These are phyloP conservation scores for Chondrus crispus DNA, from an alignment of 23 red algal genomes.

Conservation along the genomic window DNA sequence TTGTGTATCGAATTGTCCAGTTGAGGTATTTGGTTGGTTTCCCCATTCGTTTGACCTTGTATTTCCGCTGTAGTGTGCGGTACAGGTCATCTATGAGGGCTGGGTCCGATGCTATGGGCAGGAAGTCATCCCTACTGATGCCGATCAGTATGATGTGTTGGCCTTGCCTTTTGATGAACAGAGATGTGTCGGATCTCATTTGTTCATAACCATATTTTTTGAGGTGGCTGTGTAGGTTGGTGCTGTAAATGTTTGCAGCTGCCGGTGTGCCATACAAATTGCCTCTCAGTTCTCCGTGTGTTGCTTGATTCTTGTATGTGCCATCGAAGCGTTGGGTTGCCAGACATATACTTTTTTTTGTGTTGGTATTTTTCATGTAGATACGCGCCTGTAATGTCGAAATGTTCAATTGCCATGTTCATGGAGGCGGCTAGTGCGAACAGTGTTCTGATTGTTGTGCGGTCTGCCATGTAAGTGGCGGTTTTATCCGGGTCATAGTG, in stretches of 20 bases:
- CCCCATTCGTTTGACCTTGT: background rate
- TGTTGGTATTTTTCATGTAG: background rate
- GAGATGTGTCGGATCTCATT: background rate
- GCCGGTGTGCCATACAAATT: constrained; percentile 11
- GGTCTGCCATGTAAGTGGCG: background rate
- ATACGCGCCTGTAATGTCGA: constrained; percentile 13
- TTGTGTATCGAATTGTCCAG: background rate
- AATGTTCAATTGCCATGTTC: background rate
- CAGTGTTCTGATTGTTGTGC: background rate
- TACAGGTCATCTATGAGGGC: background rate
- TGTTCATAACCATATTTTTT: background rate
- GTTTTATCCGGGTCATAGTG: background rate
- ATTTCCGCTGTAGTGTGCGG: background rate
- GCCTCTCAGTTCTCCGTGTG: background rate
- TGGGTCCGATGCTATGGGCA: background rate
- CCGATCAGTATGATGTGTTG: background rate
- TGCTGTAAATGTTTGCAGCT: background rate
- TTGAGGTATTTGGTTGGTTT: background rate
- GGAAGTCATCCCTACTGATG: background rate
- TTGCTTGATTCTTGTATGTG: background rate
- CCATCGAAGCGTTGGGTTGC: background rate
- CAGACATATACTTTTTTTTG: background rate
- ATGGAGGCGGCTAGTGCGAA: background rate
- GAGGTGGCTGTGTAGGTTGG: background rate
- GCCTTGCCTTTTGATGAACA: background rate